Evolutionary conservation across 768 basidiomycete species (phyloP), one percentile per base, ranked within the genome.

Genomic region (Neoboletus subvelutipes): DNA sequence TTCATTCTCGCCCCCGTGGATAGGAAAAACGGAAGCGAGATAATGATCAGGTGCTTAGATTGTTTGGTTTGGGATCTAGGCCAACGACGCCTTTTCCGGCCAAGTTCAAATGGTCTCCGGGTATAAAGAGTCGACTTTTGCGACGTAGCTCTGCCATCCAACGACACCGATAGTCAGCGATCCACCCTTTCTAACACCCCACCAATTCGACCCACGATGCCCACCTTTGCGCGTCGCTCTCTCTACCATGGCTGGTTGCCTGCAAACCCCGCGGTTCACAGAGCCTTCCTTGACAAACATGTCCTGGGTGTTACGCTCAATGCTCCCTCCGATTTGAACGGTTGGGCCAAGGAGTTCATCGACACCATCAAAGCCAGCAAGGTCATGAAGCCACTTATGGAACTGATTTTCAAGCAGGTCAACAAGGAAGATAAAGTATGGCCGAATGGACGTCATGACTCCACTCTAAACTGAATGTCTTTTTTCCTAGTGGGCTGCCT

Each of bases 161-260:
- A 45, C 17, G 26, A 45, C 17, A 28, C 24, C 8, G 8, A 28
- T 45, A 24, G 17, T 45, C 43, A 45, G 26, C 4, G 17, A 10
- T 45, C 1, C 26, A 28, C 5, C 17, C 1, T 17, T 8, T 5
- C 45, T 18, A 45, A 45, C 24, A 11, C 4, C 9, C 22, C 26
- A 49, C 20, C 43, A 17, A 39, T 41, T 42, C 12, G 13, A 28
- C 24, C 29, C 24, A 46, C 31, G 7, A 48, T 56, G 56, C 2
- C 5, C 12, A 7, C 31, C 17, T n/a, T 41, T n/a, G 1, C n/a
- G 4, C 3, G 17, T 5, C 33, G 28, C 12, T 29, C 53, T 56
- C 24, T 26, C 28, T 47, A 56, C 26, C n/a, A 47, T 12, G 54
- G 56, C 5, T 54, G 55, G 53, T 20, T 48, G 10, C 56, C 56